Evolutionary conservation across 208 protist genomes (phyloP).

Genomic region (Acanthamoeba castellanii): DNA sequence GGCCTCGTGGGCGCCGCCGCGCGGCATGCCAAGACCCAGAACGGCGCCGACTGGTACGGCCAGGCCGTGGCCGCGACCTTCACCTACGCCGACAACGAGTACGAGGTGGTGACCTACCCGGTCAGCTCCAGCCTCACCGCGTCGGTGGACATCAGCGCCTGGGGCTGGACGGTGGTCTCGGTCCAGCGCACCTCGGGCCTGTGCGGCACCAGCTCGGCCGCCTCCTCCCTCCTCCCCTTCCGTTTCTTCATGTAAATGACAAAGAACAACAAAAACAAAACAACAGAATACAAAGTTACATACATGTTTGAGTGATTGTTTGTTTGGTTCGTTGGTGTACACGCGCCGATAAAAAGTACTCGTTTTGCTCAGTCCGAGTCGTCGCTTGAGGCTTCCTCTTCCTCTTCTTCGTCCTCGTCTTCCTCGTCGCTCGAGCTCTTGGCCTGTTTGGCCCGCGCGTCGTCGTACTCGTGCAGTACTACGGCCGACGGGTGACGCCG

Average conservation of each 20-base stretch:
- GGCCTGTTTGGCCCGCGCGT: background rate
- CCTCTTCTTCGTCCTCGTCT: background rate
- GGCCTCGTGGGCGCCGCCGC: background rate
- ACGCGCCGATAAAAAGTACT: background rate
- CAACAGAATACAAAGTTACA: no score
- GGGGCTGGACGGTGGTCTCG: background rate
- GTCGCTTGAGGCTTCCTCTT: background rate
- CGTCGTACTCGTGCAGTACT: background rate
- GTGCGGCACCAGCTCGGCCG: background rate
- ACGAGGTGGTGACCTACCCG: background rate
- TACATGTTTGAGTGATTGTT: no score
- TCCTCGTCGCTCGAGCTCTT: background rate
- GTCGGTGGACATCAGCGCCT: background rate
- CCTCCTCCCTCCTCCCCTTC: background rate
- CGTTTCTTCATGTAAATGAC: background rate
- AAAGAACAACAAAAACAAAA: no score
- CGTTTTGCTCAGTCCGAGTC: background rate
- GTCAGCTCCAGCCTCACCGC: background rate
- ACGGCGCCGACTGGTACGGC: background rate
- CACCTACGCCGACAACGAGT: background rate
- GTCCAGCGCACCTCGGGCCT: background rate
- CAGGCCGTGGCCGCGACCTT: background rate
- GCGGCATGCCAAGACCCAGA: background rate
- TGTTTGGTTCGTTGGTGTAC: no score
- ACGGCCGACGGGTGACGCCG: background rate